Base-by-base conservation (phyloP, 176 grass and related monocot species). In the Tillandsia leiboldiana region DNA sequence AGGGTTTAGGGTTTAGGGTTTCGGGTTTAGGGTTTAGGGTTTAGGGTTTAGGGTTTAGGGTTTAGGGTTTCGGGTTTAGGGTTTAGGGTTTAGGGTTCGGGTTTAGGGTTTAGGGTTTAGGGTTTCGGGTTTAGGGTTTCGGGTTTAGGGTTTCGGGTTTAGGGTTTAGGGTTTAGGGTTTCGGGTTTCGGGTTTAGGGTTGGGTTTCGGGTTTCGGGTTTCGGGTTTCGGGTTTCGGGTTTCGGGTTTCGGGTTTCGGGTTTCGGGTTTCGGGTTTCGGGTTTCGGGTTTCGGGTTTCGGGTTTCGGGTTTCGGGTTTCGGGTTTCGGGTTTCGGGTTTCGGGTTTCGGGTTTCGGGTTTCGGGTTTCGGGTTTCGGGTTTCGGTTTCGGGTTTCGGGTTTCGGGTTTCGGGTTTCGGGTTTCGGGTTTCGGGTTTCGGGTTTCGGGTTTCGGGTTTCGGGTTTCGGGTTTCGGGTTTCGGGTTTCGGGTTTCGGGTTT, bases 201-300 rank as follows among this genome's bases (percentile, higher is more conserved):
- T 62, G 57, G 11, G 57, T 62, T 65, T 65, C 12, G 17, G 63
- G 63, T 65, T 65, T 65, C 14, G 63, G 63, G 63, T 65, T 65
- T 65, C 14, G 17, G 63, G 63, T 65, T 65, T 65, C 10, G 63
- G 63, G 63, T 65, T 65, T 65, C 14, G 63, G 63, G 63, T 65
- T 65, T 65, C 6, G 17, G 63, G 8, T 65, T 65, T 65, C 14
- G 63, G 63, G 63, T 22, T 65, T 65, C 10, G 17, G 63, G 63
- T 65, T 65, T 65, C 14, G 63, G 63, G 12, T 65, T 65, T 27
- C 14, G 17, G 63, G 63, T 65, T 65, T 65, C n/a, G 22, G 63
- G 63, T 65, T 65, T 65, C 14, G 63, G 63, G 63, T 65, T 65
- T 65, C 14, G 63, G 63, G 63, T 65, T 65, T 65, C 10, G 57